A percentile compares a stretch with the other conserved stretches of the same genome.
Evolutionary conservation across 805 yeast species (phyloP).

Genomic region (Candida piceae): DNA sequence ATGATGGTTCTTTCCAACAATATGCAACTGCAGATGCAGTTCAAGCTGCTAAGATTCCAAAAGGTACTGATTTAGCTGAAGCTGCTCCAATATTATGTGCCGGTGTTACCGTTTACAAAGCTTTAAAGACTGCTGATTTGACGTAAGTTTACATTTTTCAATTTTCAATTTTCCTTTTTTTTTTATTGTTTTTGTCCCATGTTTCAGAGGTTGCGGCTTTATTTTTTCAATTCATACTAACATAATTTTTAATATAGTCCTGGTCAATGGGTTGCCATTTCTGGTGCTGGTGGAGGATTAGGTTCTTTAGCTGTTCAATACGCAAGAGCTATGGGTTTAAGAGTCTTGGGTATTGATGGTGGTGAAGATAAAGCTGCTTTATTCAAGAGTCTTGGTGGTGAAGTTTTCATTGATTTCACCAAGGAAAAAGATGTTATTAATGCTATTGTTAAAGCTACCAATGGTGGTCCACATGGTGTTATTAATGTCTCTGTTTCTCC

Average conservation of each 20-base stretch:
- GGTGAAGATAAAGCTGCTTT: constrained; percentile 61
- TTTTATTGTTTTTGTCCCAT: not conserved
- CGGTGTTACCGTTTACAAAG: constrained; percentile 89
- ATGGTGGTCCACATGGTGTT: constrained; percentile 62
- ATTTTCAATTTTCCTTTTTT: not conserved
- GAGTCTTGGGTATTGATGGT: constrained; percentile 71
- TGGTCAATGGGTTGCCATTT: constrained; percentile 76
- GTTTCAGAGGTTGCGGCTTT: too few species aligned
- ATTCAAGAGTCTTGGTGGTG: constrained; percentile 56
- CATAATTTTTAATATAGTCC: constrained; percentile 32
- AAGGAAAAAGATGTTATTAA: constrained; percentile 37
- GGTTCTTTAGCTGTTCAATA: constrained; percentile 76
- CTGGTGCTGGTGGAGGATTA: constrained; percentile 83
- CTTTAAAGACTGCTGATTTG: constrained; percentile 72
- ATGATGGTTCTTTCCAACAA: constrained; percentile 89
- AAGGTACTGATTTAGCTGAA: constrained; percentile 67
- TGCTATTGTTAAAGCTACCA: constrained; percentile 38
- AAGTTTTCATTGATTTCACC: constrained; percentile 53
- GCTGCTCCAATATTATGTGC: constrained; percentile 86
- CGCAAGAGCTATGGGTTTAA: constrained; percentile 71
- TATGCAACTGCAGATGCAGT: constrained; percentile 85
- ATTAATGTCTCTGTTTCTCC: constrained; percentile 62
- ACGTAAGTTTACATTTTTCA: constrained; percentile 23
- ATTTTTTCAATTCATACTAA: not conserved
- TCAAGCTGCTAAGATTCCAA: constrained; percentile 78